These are phyloP conservation scores for Melocanna baccifera DNA, from an alignment of 176 grass and related monocot species.

Conservation along the genomic window DNA sequence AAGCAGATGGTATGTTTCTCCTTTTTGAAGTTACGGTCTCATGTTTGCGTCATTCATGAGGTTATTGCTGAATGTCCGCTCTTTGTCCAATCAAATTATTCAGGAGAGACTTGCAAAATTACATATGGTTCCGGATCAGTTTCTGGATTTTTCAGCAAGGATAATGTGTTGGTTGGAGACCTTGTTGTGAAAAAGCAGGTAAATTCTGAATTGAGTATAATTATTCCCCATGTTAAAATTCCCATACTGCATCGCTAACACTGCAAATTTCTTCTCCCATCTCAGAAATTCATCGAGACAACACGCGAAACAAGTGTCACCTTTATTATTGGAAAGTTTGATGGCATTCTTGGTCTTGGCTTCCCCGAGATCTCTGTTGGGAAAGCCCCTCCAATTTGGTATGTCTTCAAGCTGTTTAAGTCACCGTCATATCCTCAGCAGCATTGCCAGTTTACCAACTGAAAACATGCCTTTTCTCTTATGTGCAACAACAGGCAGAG, in stretches of 20 bases:
- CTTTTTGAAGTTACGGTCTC: background rate
- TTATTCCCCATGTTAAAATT: background rate
- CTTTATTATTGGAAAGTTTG: conserved; percentile 78
- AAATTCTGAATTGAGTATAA: background rate
- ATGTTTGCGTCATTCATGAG: background rate
- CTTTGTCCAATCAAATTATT: background rate
- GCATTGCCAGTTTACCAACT: background rate
- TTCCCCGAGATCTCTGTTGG: conserved; percentile 90
- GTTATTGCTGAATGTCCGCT: background rate
- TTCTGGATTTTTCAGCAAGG: conserved; percentile 87
- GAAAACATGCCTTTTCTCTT: background rate
- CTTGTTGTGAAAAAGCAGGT: conserved; percentile 73
- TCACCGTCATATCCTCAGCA: background rate
- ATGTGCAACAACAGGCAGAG: conserved; percentile 53
- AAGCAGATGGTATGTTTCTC: conserved; percentile 51
- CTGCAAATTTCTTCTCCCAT: background rate
- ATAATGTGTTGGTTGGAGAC: conserved; percentile 72
- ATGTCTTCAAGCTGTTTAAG: background rate
- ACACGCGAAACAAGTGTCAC: conserved; percentile 59
- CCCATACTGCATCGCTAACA: background rate
- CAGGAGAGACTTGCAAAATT: conserved; percentile 81
- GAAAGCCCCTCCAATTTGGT: conserved; percentile 69
- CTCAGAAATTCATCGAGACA: conserved; percentile 85
- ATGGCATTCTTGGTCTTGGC: conserved; percentile 97
- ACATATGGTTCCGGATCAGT: conserved; percentile 81